phyloP scores from a whole-genome alignment of 106 monocot species.

The Hemerocallis citrina region DNA sequence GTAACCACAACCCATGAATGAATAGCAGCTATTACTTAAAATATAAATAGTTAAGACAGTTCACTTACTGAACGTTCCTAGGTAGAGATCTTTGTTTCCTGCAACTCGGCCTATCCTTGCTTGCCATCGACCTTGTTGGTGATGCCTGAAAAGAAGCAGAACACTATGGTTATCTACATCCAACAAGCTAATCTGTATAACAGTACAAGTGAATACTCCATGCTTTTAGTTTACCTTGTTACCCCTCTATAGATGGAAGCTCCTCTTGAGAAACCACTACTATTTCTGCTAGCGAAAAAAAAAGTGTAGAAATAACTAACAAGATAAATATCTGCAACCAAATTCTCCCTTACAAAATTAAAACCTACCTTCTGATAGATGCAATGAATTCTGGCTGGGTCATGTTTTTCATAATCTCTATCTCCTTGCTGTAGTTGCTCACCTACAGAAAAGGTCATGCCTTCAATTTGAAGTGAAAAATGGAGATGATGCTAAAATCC shows the following conservation, averaged over 20 bases:
- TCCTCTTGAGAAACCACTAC: conserved; percentile 46
- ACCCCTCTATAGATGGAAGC: conserved; percentile 41
- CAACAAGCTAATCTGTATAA: too few relatives aligned
- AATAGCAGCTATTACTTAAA: too few relatives aligned
- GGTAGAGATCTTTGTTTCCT: conserved; percentile 94
- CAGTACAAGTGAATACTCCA: not conserved
- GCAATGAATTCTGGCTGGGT: conserved; percentile 67
- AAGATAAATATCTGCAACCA: not conserved
- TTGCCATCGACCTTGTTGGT: conserved; percentile 93
- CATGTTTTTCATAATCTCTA: conserved; percentile 75
- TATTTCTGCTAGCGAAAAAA: conserved; percentile 20
- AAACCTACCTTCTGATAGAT: conserved; percentile 58
- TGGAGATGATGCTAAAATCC: not conserved
- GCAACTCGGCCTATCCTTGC: conserved; percentile 92
- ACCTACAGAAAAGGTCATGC: conserved; percentile 22
- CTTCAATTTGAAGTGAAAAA: not conserved
- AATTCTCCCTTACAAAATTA: not conserved
- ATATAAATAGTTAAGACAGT: too few relatives aligned
- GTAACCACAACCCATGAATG: too few relatives aligned
- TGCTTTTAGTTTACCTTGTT: conserved; percentile 13
- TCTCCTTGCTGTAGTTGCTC: conserved; percentile 38
- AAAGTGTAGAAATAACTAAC: not conserved
- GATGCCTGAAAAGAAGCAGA: conserved; percentile 50
- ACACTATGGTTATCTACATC: not conserved
- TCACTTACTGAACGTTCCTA: conserved; percentile 80